These are phyloP conservation scores for Gossypium bickii DNA, from an alignment of 345 rosid species.

Conservation along the genomic window DNA sequence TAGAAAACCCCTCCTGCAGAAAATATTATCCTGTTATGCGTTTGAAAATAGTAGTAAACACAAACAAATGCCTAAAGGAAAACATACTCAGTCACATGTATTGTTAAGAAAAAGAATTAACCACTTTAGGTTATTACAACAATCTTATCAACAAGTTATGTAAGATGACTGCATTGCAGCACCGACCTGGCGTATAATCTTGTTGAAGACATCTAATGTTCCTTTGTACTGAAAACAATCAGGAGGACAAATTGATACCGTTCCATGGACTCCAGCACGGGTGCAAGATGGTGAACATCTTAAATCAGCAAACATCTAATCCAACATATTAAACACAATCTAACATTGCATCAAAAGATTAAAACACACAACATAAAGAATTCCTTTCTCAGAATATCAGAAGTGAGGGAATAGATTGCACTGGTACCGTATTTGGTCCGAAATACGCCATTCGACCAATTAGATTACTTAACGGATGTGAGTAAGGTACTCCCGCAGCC, in stretches of 20 bases:
- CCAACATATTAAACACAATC: constrained; percentile 17
- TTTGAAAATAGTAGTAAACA: constrained; percentile 1
- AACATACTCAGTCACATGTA: neutral
- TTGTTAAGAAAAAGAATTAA: neutral
- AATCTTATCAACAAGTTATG: neutral
- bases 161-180: neutral
- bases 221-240: constrained; percentile 98
- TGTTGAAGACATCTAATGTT: constrained; percentile 86
- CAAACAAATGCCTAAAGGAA: constrained; percentile 4
- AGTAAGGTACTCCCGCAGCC: constrained; percentile 88
- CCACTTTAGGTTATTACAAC: neutral
- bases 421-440: constrained; percentile 83
- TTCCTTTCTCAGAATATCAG: neutral
- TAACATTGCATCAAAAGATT: neutral
- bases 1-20: constrained; percentile 76
- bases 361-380: neutral
- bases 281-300: constrained; percentile 93
- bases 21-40: constrained; percentile 20
- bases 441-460: constrained; percentile 79
- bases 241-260: constrained; percentile 94
- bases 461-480: constrained; percentile 85
- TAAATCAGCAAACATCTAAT: constrained; percentile 85
- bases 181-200: constrained; percentile 86
- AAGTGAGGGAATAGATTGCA: neutral
- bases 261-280: constrained; percentile 97